Evolutionary conservation across 805 yeast genomes (phyloP), one percentile per base, ranked within the genome.

Genomic region (Candida pseudoglaebosa): DNA sequence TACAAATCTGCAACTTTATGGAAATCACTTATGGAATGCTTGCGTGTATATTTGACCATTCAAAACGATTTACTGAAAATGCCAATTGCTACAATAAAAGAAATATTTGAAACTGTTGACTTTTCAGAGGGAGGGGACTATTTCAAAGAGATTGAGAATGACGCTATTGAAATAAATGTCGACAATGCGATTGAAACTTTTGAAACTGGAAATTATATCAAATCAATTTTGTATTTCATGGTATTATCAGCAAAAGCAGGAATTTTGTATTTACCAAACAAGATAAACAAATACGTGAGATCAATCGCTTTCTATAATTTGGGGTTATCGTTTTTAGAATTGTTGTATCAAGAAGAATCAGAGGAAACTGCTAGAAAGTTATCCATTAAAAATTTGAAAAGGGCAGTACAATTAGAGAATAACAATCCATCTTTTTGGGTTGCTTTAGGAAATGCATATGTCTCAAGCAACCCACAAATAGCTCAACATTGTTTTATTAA

Each of bases 401-500:
- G 70, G 31, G 82, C 96, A 0, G 78, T 90, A 39, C 79, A 75
- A 40, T 61, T 79, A 6, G 96, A 91, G 56, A 72, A 82, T 4
- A 75, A 73, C 41, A 84, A 83, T 45, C 67, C 83, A 1, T 79
- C 75, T 14, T 79, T 79, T 41, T 93, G 99, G 99, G 69, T 77
- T 38, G 82, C 85, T 0, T 67, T 91, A 20, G 99, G 98, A 10
- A 73, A 83, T 40, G 84, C 89, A 0, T 77, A 87, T 5, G 71
- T 81, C 39, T 62, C 77, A 3, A 59, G 69, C 3, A 84, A 79
- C 46, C 81, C 91, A 0, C 73, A 75, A 34, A 84, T 87, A 5
- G 70, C 97, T 0, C 99, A 93, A 60, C 99, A 93, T 62, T 88
- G 96, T 57, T 87, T 85, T 50, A 84, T 93, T 49, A 83, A 86